Base-by-base conservation (phyloP, 2,329 filamentous ascomycete genomes). In the Neocatenulostroma microsporum region DNA sequence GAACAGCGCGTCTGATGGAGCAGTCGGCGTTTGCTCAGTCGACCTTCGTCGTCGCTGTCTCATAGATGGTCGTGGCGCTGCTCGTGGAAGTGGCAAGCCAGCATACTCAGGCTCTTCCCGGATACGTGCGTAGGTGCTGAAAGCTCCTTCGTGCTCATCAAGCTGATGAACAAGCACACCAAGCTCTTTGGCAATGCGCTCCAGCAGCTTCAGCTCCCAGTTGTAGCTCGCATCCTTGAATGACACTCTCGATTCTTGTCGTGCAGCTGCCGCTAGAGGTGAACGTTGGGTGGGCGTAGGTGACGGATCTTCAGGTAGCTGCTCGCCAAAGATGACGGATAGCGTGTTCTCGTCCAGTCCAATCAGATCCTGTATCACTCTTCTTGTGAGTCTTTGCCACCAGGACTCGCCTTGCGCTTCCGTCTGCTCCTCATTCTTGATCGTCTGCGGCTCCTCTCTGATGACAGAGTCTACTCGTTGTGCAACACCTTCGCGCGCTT, bases 331-430 rank as follows among this genome's bases (percentile, higher is more conserved):
- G 7, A 98, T 79, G 33, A 95, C 79, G 0, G 84, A 84, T 7
- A 98, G 72, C 14, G 91, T 69, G 33, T 76, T 75, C 45, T 95
- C 86, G 51, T 96, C 88, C 37, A 98, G 83, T 7, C 89, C 89
- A 57, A 96, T 83, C 28, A 98, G 66, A 55, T 95, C 87, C 35
- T 80, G 77, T 49, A 98, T 86, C 19, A 96, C 82, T 51, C 80
- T 85, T 40, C 83, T 77, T 3, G 89, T 94, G 33, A 96, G 76
- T 9, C 82, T 76, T 42, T 80, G 78, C 77, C 86, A 85, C 47
- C 93, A 74, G 1, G 82, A 80, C 46, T 86, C 79, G 27, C 4
- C 68, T 62, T 29, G 56, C 25, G 28, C 31, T 24, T 38, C 30
- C 47, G 21, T 62, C 55, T 54, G 46, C 44, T 54, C 34, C 57